Evolutionary conservation across 306 rosid genomes (phyloP).

Genomic region (Inga laurina): DNA sequence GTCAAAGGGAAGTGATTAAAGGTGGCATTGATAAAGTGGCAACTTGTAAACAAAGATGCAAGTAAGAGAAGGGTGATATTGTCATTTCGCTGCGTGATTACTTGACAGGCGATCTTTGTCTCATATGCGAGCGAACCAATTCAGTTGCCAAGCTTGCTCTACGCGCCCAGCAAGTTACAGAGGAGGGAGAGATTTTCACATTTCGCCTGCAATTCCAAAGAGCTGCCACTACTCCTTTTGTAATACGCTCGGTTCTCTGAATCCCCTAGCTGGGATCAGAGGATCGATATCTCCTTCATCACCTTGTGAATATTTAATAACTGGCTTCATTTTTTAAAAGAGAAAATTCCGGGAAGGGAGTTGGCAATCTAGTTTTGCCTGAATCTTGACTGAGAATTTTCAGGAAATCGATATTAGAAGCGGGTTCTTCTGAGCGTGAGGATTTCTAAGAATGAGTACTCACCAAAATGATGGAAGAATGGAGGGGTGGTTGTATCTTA

Average conservation of each 20-base stretch:
- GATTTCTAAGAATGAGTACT: conserved; percentile 3
- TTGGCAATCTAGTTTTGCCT: background rate
- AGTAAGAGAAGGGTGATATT: background rate
- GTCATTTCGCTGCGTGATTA: background rate
- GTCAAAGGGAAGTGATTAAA: background rate
- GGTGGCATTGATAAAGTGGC: background rate
- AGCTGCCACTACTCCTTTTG: background rate
- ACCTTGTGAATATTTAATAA: background rate
- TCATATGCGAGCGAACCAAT: conserved; percentile 15
- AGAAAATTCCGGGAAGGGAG: background rate
- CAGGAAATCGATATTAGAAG: background rate
- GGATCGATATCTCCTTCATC: background rate
- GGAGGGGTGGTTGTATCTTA: conserved; percentile 83
- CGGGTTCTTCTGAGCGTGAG: background rate
- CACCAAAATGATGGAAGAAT: conserved; percentile 48
- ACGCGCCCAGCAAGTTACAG: background rate
- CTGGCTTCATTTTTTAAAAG: background rate
- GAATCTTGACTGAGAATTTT: background rate
- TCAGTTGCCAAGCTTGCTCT: background rate
- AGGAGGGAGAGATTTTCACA: background rate
- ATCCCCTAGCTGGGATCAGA: conserved; percentile 16
- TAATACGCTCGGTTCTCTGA: background rate
- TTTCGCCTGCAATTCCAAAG: conserved; percentile 8
- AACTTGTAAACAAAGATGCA: background rate
- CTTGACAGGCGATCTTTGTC: conserved; percentile 6